Conservation (phyloP, 306 rosid species). For the Pachyrhizus erosus region DNA sequence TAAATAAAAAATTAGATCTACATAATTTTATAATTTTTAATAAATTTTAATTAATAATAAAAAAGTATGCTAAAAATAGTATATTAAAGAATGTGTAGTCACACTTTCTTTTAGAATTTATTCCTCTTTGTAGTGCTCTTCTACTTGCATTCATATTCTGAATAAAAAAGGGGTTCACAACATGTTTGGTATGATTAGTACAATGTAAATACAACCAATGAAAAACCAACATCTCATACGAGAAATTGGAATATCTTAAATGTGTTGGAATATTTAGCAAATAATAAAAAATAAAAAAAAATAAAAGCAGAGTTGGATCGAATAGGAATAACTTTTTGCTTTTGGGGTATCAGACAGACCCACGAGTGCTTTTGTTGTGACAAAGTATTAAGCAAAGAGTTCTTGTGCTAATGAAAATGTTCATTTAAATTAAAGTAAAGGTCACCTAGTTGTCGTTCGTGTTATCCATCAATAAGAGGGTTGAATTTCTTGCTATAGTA, state of each 20-base stretch:
- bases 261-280: conserved; percentile 25
- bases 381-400: conserved; percentile 45
- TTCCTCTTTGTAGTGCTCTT: conserved; percentile 13
- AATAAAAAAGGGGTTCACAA: background rate
- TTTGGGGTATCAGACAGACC: conserved; percentile 42
- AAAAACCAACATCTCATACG: background rate
- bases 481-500: conserved; percentile 30
- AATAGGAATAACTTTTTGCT: conserved; percentile 43
- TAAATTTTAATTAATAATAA: too few species aligned
- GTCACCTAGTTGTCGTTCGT: conserved; percentile 34
- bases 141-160: background rate
- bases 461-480: conserved; percentile 29
- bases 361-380: conserved; percentile 51
- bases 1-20: too few species aligned
- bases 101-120: background rate
- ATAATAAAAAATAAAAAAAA: background rate
- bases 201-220: background rate
- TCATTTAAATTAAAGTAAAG: conserved; percentile 42
- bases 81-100: too few species aligned
- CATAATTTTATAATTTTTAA: too few species aligned
- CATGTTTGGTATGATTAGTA: conserved; percentile 29
- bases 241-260: conserved; percentile 28
- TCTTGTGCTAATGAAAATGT: conserved; percentile 36
- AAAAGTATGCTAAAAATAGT: too few species aligned
- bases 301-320: conserved; percentile 12